phyloP scores from a whole-genome alignment of 2,329 filamentous ascomycete genomes.

The Triangularia verruculosa region DNA sequence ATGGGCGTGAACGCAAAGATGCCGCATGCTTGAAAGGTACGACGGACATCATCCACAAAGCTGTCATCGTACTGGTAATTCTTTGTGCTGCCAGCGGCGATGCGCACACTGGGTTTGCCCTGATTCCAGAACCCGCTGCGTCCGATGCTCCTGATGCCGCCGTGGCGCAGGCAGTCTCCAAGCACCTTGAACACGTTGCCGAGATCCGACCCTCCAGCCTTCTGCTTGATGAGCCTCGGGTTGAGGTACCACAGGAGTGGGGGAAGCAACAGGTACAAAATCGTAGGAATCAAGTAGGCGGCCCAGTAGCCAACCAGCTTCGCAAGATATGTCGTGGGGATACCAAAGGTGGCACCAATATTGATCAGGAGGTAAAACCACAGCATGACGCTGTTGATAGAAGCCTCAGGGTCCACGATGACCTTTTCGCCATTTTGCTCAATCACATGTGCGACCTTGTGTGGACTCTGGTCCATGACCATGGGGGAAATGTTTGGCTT shows the following conservation, averaged over 20 bases:
- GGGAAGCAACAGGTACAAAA: conserved; percentile 32
- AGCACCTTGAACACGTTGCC: conserved; percentile 42
- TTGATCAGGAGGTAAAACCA: conserved; percentile 60
- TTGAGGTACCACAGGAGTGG: conserved; percentile 41
- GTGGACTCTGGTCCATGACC: conserved; percentile 62
- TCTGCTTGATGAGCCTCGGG: conserved; percentile 39
- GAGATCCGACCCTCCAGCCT: conserved; percentile 44
- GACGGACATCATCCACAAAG: conserved; percentile 63
- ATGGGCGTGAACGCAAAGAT: conserved; percentile 55
- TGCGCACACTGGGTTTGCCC: conserved; percentile 53
- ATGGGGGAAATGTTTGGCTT: conserved; percentile 69
- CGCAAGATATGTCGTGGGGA: conserved; percentile 50
- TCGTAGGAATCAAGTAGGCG: conserved; percentile 34
- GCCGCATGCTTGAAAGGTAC: conserved; percentile 58
- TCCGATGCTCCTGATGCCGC: conserved; percentile 36
- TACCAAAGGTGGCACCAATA: conserved; percentile 49
- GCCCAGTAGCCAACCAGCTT: conserved; percentile 50
- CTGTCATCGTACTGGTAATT: conserved; percentile 58
- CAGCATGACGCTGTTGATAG: conserved; percentile 62
- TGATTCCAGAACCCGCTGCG: conserved; percentile 54
- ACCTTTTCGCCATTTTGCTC: conserved; percentile 57
- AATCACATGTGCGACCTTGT: conserved; percentile 52
- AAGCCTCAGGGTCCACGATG: conserved; percentile 64
- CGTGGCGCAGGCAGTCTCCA: conserved; percentile 38
- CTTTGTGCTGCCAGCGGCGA: conserved; percentile 39